Conservation (phyloP, 345 rosid species). For the Eucalyptus curtisii region DNA sequence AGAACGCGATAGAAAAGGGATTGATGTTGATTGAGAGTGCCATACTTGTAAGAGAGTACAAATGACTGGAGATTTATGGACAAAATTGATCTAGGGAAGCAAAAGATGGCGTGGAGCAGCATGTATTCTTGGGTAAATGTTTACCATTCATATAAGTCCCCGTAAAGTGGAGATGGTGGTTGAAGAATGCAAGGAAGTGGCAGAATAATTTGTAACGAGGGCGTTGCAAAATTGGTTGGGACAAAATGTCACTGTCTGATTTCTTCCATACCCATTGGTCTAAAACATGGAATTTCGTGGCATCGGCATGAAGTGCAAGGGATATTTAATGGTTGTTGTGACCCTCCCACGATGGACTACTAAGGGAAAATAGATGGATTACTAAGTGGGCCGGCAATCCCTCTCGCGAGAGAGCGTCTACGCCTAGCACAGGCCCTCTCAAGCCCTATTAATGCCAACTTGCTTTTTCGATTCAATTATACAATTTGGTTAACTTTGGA, state of each 20-base stretch:
- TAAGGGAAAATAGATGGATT: not conserved
- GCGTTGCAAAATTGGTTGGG: not conserved
- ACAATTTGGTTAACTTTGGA: not conserved
- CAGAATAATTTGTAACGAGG: fast-evolving
- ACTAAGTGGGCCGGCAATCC: not conserved
- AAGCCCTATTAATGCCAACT: not conserved
- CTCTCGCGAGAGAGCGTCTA: fast-evolving
- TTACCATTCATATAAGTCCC: not conserved
- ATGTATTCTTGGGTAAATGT: not conserved
- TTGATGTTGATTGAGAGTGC: not conserved
- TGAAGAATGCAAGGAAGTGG: not conserved
- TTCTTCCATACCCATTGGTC: not conserved
- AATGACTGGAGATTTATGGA: not conserved
- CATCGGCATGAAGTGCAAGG: not conserved
- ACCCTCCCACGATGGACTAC: not conserved
- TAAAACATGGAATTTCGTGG: not conserved
- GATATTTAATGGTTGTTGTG: not conserved
- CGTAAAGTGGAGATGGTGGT: not conserved
- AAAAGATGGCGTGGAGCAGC: not conserved
- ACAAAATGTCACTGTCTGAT: fast-evolving
- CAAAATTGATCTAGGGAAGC: not conserved
- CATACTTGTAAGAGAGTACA: not conserved
- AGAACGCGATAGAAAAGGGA: not conserved
- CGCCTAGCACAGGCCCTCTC: not conserved
- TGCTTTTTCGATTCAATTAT: not conserved